phyloP scores from a whole-genome alignment of 2,329 filamentous ascomycete species.

The Grosmannia huntii region DNA sequence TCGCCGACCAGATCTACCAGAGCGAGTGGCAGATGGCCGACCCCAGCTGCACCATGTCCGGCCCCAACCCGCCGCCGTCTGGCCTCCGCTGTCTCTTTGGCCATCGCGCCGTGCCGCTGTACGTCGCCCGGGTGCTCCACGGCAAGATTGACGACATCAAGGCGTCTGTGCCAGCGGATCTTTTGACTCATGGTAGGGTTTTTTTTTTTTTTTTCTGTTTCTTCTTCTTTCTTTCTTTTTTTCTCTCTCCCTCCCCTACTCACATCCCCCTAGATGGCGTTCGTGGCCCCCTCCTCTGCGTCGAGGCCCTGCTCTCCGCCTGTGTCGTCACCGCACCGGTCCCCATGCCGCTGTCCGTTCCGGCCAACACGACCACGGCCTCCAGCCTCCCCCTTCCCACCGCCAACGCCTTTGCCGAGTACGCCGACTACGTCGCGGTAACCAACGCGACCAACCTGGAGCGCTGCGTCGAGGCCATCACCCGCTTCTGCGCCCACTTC shows the following conservation, averaged over 20 bases:
- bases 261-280: conserved; percentile 21
- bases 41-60: background rate
- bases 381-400: background rate
- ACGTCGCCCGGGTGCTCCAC: conserved; percentile 13
- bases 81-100: background rate
- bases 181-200: conserved; percentile 13
- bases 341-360: background rate
- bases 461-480: conserved; percentile 15
- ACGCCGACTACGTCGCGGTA: conserved; percentile 5
- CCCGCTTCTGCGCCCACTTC: conserved; percentile 22
- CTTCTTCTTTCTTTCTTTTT: background rate
- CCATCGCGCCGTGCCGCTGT: conserved; percentile 5
- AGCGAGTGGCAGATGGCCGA: conserved; percentile 14
- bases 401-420: background rate
- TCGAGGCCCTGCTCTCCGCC: conserved; percentile 26
- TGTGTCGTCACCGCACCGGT: conserved; percentile 12
- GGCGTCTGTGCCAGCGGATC: conserved; percentile 13
- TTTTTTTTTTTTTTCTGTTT: background rate
- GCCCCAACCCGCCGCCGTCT: background rate
- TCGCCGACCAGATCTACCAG: conserved; percentile 22
- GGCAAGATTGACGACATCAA: conserved; percentile 16
- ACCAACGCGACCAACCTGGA: conserved; percentile 9
- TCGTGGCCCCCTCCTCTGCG: conserved; percentile 20
- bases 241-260: background rate
- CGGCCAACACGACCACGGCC: background rate